A percentile compares a stretch with the other conserved stretches of the same genome.
phyloP scores from a whole-genome alignment of 192 early-diverging fungal genomes.

The Coemansia sp. region DNA sequence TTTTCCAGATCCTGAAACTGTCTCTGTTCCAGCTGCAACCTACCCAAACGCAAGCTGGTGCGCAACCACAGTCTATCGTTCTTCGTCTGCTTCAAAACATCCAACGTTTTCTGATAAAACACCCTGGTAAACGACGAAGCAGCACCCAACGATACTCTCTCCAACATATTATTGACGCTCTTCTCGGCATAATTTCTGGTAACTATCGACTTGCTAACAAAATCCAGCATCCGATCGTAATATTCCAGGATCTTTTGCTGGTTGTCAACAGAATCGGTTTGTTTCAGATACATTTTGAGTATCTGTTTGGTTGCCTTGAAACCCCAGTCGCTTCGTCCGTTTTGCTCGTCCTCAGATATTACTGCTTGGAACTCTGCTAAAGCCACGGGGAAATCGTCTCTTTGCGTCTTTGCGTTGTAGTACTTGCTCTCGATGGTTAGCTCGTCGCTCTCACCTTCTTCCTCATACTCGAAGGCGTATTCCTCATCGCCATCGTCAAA shows the following conservation, averaged over 20 bases:
- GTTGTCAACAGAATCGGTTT: neutral
- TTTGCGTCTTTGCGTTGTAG: conserved; percentile 52
- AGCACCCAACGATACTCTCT: conserved; percentile 19
- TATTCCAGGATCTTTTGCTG: conserved; percentile 6
- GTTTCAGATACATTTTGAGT: conserved; percentile 33
- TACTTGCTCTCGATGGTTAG: conserved; percentile 46
- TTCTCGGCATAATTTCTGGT: conserved; percentile 48
- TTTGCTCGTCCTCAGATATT: conserved; percentile 16
- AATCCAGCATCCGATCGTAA: conserved; percentile 40
- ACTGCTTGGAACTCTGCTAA: conserved; percentile 28
- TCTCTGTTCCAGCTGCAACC: conserved; percentile 32
- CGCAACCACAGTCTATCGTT: conserved; percentile 48
- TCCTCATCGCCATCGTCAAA: conserved; percentile 43
- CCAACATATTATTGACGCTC: conserved; percentile 52
- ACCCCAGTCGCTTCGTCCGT: conserved; percentile 37
- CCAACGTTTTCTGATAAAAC: conserved; percentile 37
- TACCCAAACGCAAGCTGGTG: conserved; percentile 43
- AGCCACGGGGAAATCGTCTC: conserved; percentile 29
- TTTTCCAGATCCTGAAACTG: conserved; percentile 16
- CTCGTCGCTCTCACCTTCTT: conserved; percentile 31
- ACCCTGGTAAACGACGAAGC: conserved; percentile 16
- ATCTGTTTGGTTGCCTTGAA: conserved; percentile 50
- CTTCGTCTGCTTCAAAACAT: conserved; percentile 27
- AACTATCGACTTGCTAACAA: conserved; percentile 23
- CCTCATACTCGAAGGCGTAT: conserved; percentile 45